Evolutionary conservation across 257 asterid species (phyloP).

Genomic region (Jaltomata sinuosa): DNA sequence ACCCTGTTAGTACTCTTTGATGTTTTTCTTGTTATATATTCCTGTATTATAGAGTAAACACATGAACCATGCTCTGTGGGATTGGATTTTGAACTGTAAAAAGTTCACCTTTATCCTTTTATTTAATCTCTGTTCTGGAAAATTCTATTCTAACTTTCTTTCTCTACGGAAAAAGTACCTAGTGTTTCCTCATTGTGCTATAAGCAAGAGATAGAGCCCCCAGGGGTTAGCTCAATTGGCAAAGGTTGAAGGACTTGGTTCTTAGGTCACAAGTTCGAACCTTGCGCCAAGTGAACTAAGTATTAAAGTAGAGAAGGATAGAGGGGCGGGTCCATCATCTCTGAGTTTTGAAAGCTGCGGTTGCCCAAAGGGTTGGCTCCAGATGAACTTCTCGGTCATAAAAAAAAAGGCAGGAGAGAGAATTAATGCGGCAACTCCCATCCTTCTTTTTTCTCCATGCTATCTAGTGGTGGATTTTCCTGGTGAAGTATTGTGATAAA

Average conservation of each 20-base stretch:
- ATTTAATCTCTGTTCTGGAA: background rate
- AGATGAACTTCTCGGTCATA: background rate
- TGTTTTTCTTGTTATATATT: background rate
- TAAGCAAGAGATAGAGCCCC: background rate
- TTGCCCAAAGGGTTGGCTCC: background rate
- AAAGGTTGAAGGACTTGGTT: background rate
- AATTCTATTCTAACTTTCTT: background rate
- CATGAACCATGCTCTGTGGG: background rate
- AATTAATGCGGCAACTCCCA: background rate
- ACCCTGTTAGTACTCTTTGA: constrained; percentile 45
- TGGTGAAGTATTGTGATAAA: background rate
- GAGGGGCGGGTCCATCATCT: background rate
- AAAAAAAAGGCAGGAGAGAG: background rate
- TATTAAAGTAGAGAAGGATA: background rate
- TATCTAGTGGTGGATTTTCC: background rate
- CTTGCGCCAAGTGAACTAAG: background rate
- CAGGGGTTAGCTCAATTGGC: background rate
- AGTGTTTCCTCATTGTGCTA: background rate
- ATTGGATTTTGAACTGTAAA: background rate
- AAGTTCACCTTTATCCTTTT: background rate
- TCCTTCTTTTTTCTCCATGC: background rate
- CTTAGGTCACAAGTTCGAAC: background rate
- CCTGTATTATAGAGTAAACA: background rate
- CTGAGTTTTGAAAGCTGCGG: background rate
- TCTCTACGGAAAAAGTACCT: background rate